Evolutionary conservation across 805 yeast genomes (phyloP), one percentile per base, ranked within the genome.

Genomic region (Wickerhamomyces sydowiorum): DNA sequence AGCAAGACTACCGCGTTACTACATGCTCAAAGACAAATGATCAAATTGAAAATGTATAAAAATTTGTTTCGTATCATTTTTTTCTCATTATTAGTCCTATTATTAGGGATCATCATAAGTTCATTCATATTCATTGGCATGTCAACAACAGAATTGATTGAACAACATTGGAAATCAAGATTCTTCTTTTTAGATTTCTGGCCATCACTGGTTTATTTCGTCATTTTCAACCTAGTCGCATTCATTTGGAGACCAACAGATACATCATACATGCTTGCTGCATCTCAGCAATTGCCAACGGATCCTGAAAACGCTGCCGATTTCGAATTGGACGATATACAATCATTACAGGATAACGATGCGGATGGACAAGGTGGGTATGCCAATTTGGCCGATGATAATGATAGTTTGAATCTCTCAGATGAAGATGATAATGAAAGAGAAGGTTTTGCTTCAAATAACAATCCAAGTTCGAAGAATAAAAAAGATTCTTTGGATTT

Each of bases 181-280:
- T 90, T 87, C 69, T 88, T 93, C 55, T 65, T 88, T 41, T 74
- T 83, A 36, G 96, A 91, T 53, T 95, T 95, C 68, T 90, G 98
- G 96, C 96, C 96, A 31, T 82, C 95, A 38, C 74, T 88, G 38
- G 82, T 89, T 13, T 93, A 88, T 66, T 87, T 86, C 57, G 65
- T 82, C 37, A 90, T 90, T 30, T 90, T 93, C 61, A 75, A 83
- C 54, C 77, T 89, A 9, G 73, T 93, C 49, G 86, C 96, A 5
- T 78, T 89, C 69, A 76, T 93, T 48, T 93, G 99, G 99, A 82
- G 99, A 64, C 99, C 99, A 41, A 91, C 97, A 0, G 93, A 85
- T 52, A 88, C 96, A 32, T 89, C 96, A 44, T 86, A 90, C 56
- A 82, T 95, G 78, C 76, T 93, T 57, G 98, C 97, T 12, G 90